These are phyloP conservation scores for Phytophthora ramorum DNA, from an alignment of 352 stramenopile genomes.

Conservation along the genomic window DNA sequence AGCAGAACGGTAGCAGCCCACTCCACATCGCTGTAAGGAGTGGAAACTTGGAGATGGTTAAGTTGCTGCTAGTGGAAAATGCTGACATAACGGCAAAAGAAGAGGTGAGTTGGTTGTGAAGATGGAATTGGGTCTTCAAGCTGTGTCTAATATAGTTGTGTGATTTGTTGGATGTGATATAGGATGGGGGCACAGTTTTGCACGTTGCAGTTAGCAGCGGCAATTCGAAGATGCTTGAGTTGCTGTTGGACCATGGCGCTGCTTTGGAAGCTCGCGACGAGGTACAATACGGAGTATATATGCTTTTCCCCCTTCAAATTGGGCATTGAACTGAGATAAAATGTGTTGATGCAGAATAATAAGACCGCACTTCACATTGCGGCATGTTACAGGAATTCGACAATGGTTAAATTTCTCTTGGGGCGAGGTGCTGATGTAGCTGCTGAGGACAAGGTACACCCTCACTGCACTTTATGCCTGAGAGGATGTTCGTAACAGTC, in stretches of 20 bases:
- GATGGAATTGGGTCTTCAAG: not conserved
- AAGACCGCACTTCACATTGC: not conserved
- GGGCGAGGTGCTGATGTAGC: not conserved
- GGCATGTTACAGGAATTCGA: not conserved
- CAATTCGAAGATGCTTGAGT: not conserved
- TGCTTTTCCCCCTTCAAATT: no score
- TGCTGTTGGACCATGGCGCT: constrained; percentile 7
- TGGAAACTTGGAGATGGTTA: constrained; percentile 59
- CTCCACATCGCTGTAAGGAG: constrained; percentile 78
- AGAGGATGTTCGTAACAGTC: not conserved
- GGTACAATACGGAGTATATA: not conserved
- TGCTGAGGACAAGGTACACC: constrained; percentile 9
- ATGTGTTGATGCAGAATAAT: not conserved
- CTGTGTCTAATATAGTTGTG: not conserved
- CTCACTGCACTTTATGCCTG: not conserved
- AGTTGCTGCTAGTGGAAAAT: constrained; percentile 57
- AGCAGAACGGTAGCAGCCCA: constrained; percentile 70
- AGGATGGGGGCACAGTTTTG: constrained; percentile 3
- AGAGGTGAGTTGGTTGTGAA: not conserved
- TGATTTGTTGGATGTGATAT: not conserved
- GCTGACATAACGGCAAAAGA: constrained; percentile 56
- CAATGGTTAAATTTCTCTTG: not conserved
- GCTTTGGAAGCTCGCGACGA: constrained; percentile 4
- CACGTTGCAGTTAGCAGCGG: constrained; percentile 8
- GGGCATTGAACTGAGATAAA: no score